Evolutionary conservation across 257 asterid species (phyloP).

Genomic region (Verbena officinalis): DNA sequence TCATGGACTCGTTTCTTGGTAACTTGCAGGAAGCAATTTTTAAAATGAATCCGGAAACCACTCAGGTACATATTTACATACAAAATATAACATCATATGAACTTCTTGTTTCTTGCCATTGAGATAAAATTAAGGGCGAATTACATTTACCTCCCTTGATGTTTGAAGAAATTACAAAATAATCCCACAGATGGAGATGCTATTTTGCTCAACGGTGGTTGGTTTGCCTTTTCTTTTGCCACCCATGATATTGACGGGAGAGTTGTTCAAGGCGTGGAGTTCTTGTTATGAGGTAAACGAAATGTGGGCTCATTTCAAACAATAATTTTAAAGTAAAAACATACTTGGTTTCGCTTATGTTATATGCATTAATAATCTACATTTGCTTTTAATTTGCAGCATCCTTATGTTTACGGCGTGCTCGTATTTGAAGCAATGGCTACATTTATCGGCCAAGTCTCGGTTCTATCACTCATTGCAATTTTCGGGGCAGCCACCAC

Average conservation of each 20-base stretch:
- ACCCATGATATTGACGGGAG: constrained; percentile 72
- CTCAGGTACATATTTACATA: constrained; percentile 58
- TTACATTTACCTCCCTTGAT: too few relatives aligned
- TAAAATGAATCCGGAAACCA: constrained; percentile 80
- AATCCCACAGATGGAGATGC: constrained; percentile 63
- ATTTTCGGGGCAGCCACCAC: constrained; percentile 90
- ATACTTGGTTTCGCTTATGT: background rate
- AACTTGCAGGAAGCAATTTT: constrained; percentile 92
- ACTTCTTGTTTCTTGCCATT: background rate
- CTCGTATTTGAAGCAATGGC: constrained; percentile 89
- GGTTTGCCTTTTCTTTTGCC: constrained; percentile 69
- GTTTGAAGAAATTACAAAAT: too few relatives aligned
- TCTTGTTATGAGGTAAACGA: constrained; percentile 58
- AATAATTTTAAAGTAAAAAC: background rate
- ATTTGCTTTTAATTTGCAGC: constrained; percentile 47
- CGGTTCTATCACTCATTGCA: constrained; percentile 85
- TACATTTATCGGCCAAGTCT: constrained; percentile 81
- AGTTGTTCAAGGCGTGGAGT: constrained; percentile 60
- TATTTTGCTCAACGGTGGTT: constrained; percentile 71
- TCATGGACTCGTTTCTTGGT: constrained; percentile 92
- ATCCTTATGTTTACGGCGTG: constrained; percentile 81
- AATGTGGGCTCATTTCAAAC: background rate
- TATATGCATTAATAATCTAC: background rate
- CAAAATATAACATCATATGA: too few relatives aligned
- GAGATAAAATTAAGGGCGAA: background rate